Evolutionary conservation across 2,329 filamentous ascomycete species (phyloP).

Genomic region (Aspergillus ruber): DNA sequence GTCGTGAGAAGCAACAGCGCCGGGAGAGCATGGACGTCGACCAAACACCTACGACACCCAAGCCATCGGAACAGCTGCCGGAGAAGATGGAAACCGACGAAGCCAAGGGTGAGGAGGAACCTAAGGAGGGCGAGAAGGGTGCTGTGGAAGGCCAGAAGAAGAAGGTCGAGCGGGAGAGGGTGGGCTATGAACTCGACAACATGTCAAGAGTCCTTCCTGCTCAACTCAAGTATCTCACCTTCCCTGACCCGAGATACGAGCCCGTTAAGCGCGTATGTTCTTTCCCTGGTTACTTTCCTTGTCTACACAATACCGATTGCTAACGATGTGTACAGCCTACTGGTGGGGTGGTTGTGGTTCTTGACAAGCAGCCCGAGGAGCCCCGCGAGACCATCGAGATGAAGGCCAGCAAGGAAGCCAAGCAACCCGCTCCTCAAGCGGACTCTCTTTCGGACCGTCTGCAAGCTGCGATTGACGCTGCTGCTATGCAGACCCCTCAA

Average conservation of each 20-base stretch:
- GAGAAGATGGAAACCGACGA: slow-evolving; percentile 80
- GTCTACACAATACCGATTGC: slow-evolving; percentile 14
- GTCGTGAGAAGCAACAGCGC: slow-evolving; percentile 84
- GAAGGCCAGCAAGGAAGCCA: slow-evolving; percentile 70
- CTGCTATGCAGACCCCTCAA: slow-evolving; percentile 28
- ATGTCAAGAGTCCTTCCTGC: slow-evolving; percentile 89
- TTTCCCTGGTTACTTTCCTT: neutral
- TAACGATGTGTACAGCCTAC: slow-evolving; percentile 62
- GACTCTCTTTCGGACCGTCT: slow-evolving; percentile 40
- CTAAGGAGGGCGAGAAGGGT: slow-evolving; percentile 53
- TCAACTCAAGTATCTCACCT: slow-evolving; percentile 93
- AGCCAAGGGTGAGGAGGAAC: slow-evolving; percentile 59
- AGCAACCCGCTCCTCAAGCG: slow-evolving; percentile 36
- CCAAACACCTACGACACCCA: slow-evolving; percentile 66
- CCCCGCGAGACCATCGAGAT: slow-evolving; percentile 78
- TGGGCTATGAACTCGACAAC: slow-evolving; percentile 92
- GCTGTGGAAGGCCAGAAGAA: slow-evolving; percentile 65
- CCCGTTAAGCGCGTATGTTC: slow-evolving; percentile 77
- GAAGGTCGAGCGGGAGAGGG: slow-evolving; percentile 91
- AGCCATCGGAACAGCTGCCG: slow-evolving; percentile 50
- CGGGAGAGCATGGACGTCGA: slow-evolving; percentile 96
- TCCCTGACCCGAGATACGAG: slow-evolving; percentile 83
- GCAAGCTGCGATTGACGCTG: slow-evolving; percentile 32
- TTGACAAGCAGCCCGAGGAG: slow-evolving; percentile 74
- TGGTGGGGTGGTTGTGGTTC: slow-evolving; percentile 84